A percentile compares a stretch with the other conserved stretches of the same genome.
Evolutionary conservation across 371 early-diverging fungal genomes (phyloP).

Genomic region (Parasitella parasitica): DNA sequence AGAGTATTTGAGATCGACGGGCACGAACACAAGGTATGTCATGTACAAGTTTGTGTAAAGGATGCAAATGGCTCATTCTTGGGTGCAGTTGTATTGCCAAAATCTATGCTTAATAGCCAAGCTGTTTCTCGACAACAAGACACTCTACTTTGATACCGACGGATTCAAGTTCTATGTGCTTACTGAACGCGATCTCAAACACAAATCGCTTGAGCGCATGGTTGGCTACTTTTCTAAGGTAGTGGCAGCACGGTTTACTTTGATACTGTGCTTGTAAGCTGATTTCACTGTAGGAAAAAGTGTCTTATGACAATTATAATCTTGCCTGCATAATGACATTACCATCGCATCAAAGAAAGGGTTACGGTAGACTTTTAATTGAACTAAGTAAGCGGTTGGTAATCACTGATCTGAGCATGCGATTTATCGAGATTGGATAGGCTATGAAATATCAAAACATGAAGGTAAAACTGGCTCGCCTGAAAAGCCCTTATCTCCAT

Average conservation of each 20-base stretch:
- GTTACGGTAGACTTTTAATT: constrained; percentile 84
- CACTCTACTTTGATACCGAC: constrained; percentile 97
- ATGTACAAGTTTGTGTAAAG: neutral
- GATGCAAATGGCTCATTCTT: neutral
- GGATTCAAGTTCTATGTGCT: constrained; percentile 97
- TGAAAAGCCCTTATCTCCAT: constrained; percentile 82
- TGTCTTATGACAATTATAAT: constrained; percentile 79
- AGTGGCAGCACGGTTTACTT: too few species aligned
- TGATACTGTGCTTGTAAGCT: neutral
- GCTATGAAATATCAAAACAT: constrained; percentile 86
- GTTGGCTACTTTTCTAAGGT: constrained; percentile 74
- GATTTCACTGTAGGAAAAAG: constrained; percentile 53
- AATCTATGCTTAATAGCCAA: constrained; percentile 95
- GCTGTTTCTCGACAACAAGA: constrained; percentile 97
- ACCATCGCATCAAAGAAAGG: constrained; percentile 85
- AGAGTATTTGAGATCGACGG: constrained; percentile 94
- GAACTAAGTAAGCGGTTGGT: constrained; percentile 74
- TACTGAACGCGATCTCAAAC: constrained; percentile 59
- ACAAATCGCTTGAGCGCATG: constrained; percentile 45
- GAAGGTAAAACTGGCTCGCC: constrained; percentile 90
- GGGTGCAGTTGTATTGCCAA: constrained; percentile 82
- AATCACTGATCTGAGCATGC: too few species aligned
- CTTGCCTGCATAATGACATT: constrained; percentile 86
- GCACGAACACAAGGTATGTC: constrained; percentile 71
- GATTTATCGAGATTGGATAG: constrained; percentile 23